Evolutionary conservation across 352 stramenopile species (phyloP), one percentile per base, ranked within the genome.

Genomic region (Pythium monospermum): DNA sequence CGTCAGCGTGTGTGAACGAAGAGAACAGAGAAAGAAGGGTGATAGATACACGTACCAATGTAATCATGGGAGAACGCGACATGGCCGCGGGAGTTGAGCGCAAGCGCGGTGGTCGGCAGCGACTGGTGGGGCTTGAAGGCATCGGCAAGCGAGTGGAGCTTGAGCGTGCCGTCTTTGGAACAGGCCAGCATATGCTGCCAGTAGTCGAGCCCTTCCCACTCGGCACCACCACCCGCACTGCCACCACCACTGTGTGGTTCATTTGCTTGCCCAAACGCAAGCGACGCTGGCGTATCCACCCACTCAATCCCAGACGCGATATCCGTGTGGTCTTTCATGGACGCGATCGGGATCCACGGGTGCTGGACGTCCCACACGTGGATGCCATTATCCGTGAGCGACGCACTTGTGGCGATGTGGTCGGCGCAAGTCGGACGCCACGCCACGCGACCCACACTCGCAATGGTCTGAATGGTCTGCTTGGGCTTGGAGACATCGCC

Each of bases 111-210:
- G 0, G 81, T 87, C 6, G 77, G 79, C 0, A 94, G 55, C 11
- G 76, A 85, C 42, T 91, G 77, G 35, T 94, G 81, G 1, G 76
- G 81, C 45, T 94, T 94, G 44, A 91, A 83, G 2, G 79, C 76
- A 35, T 94, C 75, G 0, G 83, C 78, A 21, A 95, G 81, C 2
- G 84, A 90, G 52, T 95, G 84, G 0, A 95, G 73, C 53, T 90
- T 91, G 0, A 95, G 59, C 3, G 84, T 95, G 0, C 82, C 83
- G 49, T 95, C 84, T 49, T 95, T 95, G 0, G 82, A 93, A 42
- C 84, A 95, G 3, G 82, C 80, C 21, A 95, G 64, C 76, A 94
- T 91, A 51, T 94, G 83, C 45, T 94, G 83, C 83, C 83, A 94
- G 48, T 83, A 91, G 16, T 84, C 64, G 18, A 84, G 78, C 2